Conservation (phyloP, 495 filamentous ascomycete species). For the Podospora australis region DNA sequence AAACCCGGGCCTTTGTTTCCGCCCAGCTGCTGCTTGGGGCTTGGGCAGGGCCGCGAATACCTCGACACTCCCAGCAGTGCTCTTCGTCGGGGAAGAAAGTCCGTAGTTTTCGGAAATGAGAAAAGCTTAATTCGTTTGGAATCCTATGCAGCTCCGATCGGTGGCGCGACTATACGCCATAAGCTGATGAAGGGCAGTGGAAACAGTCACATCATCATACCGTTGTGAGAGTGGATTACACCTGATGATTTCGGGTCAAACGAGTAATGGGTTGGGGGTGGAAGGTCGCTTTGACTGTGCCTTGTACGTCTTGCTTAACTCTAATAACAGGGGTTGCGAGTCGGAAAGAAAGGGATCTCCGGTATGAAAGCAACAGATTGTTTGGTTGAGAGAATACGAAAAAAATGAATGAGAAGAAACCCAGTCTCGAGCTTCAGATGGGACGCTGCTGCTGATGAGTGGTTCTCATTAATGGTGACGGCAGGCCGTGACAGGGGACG, state of each 20-base stretch:
- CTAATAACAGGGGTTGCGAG: not conserved
- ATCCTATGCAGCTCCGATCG: too few species aligned
- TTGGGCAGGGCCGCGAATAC: too few species aligned
- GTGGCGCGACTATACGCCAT: too few species aligned
- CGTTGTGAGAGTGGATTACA: too few species aligned
- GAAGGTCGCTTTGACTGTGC: too few species aligned
- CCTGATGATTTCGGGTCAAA: too few species aligned
- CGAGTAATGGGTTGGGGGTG: too few species aligned
- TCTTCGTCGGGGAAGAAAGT: too few species aligned
- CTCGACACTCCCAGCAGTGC: too few species aligned
- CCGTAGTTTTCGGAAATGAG: too few species aligned
- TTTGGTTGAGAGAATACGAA: not conserved
- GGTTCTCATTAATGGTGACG: constrained; percentile 17
- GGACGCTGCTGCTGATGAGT: constrained; percentile 5
- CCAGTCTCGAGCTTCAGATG: constrained; percentile 4
- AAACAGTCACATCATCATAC: not conserved
- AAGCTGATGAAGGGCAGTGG: constrained; percentile 1
- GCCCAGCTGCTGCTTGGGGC: too few species aligned
- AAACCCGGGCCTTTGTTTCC: not conserved
- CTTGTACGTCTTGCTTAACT: not conserved
- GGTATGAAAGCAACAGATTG: not conserved
- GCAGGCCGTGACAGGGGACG: not conserved
- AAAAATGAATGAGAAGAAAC: not conserved
- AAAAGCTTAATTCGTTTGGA: too few species aligned
- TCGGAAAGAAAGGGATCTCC: not conserved